Base-by-base conservation (phyloP, 1,139 yeast species). In the Wickerhamomyces sp. region DNA sequence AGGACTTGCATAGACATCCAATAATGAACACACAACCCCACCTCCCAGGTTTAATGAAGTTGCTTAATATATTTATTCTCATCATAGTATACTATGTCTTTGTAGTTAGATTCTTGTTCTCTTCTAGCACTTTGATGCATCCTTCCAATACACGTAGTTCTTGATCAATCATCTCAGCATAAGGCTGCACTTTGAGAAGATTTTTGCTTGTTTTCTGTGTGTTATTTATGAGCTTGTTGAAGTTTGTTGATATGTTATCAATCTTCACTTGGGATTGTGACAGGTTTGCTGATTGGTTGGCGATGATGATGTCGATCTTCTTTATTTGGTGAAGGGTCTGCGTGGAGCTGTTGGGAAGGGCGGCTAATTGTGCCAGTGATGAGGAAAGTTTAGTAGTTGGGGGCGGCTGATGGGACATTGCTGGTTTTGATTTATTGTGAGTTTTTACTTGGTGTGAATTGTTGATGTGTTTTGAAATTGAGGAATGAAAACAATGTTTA, bases 1-100 rank as follows among this genome's bases (percentile, higher is more conserved):
- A 42, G 69, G 62, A 27, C 52, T 53, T 42, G 59, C 48, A 6
- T 59, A 29, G 63, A 27, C 67, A 63, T 40, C 26, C 6, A 14
- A 32, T 10, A 7, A 32, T 31, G 11, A 13, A 3, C 13, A 6
- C 32, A 31, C 10, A 13, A 38, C 14, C 23, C 18, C 1, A 10
- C 30, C 9, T 32, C 23, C 36, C 7, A 14, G 11, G 13, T 26
- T 33, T 15, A 33, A 39, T 15, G 23, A 18, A 18, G 23, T 18
- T 18, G 23, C 23, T 18, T 18, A 18, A 18, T 18, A 18, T 18
- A 18, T 18, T 18, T 18, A 18, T 18, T 18, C 23, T 18, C 23
- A 18, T 18, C 23, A 4, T 18, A 18, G 23, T 18, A 18, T 18
- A 18, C 23, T 18, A 18, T 18, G 23, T 18, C 23, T 18, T 5